Base-by-base conservation (phyloP, 768 basidiomycete genomes). In the Atractiella rhizophila region DNA sequence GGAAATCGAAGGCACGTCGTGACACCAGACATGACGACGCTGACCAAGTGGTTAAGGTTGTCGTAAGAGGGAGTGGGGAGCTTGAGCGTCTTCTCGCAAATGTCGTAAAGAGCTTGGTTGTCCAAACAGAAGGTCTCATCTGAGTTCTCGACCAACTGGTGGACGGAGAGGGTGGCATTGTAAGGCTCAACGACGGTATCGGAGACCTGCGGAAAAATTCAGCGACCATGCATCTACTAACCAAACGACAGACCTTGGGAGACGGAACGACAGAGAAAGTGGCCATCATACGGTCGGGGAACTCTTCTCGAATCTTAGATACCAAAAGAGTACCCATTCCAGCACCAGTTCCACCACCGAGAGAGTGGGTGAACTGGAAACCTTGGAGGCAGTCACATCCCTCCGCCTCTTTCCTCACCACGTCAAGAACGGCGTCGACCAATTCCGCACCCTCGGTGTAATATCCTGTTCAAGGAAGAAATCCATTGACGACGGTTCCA, bases 111-210 rank as follows among this genome's bases (percentile, higher is more conserved):
- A 23, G 88, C 91, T 62, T 96, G 88, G 60, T 96, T 96, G 60
- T 96, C 88, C 59, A 98, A 96, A 62, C 88, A 96, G 79, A 96
- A 96, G 15, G 91, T 96, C 64, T 91, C 85, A 57, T 96, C 88
- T 27, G 88, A 94, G 70, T 96, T 96, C 64, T 96, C 91, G 39
- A 96, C 91, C 31, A 96, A 73, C 60, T 96, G 91, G 60, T 96
- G 88, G 10, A 96, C 83, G 39, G 83, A 91, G 39, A 96, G 77
- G 4, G 85, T 91, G 26, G 88, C 91, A 61, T 96, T 96, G 70
- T 96, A 98, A 3, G 91, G 88, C 77, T 96, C 88, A 50, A 94
- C 86, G 53, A 98, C 91, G 43, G 91, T 96, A 59, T 96, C 91
- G 11, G 86, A 96, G 39, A 94, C 64, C 64, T 64, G 42, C 16